A percentile compares a stretch with the other conserved stretches of the same genome.
These are phyloP conservation scores for Suaeda aralocaspica DNA, from an alignment of 148 eudicot genomes.

Conservation along the genomic window DNA sequence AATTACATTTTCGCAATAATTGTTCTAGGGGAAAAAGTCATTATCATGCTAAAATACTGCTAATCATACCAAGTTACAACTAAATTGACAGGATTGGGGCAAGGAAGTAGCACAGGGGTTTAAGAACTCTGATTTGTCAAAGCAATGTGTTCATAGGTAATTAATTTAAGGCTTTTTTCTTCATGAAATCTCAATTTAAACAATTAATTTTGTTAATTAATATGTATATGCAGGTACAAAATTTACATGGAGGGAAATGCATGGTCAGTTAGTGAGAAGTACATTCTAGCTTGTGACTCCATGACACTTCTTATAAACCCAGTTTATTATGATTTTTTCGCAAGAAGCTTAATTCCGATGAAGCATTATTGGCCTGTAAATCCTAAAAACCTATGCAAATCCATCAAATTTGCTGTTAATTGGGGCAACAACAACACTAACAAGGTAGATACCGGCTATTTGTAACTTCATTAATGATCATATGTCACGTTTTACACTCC, in stretches of 20 bases:
- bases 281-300: slow-evolving; percentile 61
- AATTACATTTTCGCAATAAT: too few species aligned
- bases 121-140: slow-evolving; percentile 48
- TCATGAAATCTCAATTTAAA: not conserved
- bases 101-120: slow-evolving; percentile 46
- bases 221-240: slow-evolving; percentile 41
- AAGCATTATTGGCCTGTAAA: slow-evolving; percentile 62
- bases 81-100: slow-evolving; percentile 50
- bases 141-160: slow-evolving; percentile 58
- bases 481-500: too few species aligned
- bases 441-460: slow-evolving; percentile 44
- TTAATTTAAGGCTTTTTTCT: not conserved
- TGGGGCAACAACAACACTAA: slow-evolving; percentile 54
- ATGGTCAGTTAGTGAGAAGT: slow-evolving; percentile 73
- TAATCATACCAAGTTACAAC: not conserved
- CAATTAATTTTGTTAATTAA: not conserved
- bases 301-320: slow-evolving; percentile 46
- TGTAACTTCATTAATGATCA: too few species aligned
- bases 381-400: slow-evolving; percentile 31
- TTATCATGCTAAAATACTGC: not conserved
- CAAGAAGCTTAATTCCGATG: slow-evolving; percentile 56
- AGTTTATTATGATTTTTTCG: slow-evolving; percentile 50
- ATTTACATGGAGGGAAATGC: slow-evolving; percentile 59
- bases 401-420: slow-evolving; percentile 58
- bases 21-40: too few species aligned